Conservation (phyloP, 306 rosid genomes). For the Trifolium dubium region DNA sequence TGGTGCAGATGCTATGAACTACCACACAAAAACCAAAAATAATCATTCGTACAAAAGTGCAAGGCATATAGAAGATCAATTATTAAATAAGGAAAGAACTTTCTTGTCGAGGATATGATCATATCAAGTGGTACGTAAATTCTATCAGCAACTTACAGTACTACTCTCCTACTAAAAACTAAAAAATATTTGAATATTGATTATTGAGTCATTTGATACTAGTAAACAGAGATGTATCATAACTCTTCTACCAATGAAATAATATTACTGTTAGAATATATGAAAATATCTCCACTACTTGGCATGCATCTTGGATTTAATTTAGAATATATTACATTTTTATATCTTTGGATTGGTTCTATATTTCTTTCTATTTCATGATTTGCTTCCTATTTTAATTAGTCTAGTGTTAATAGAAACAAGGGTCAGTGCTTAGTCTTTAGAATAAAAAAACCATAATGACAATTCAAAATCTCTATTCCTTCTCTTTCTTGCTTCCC, state of each 20-base stretch:
- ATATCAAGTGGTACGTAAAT: constrained; percentile 31
- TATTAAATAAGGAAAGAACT: constrained; percentile 28
- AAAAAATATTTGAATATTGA: constrained; percentile 15
- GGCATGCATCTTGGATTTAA: not conserved
- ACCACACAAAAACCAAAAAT: constrained; percentile 45
- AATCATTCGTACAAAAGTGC: constrained; percentile 35
- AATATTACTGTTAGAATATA: constrained; percentile 11
- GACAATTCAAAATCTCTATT: not conserved
- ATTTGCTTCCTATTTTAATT: not conserved
- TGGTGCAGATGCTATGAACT: constrained; percentile 97
- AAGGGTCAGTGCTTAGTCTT: not conserved
- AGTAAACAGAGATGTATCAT: not conserved
- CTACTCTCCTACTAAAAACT: constrained; percentile 17
- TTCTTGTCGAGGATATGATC: constrained; percentile 5
- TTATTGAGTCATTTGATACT: constrained; percentile 1
- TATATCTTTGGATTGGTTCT: not conserved
- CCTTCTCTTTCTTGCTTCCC: not conserved
- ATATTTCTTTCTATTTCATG: not conserved
- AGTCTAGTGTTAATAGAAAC: not conserved
- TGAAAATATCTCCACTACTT: not conserved
- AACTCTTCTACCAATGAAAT: not conserved
- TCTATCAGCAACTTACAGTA: not conserved
- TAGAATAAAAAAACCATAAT: not conserved
- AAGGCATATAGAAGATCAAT: constrained; percentile 24
- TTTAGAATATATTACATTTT: not conserved